Evolutionary conservation across 768 basidiomycete genomes (phyloP).

Genomic region (Hypholoma fasciculare): DNA sequence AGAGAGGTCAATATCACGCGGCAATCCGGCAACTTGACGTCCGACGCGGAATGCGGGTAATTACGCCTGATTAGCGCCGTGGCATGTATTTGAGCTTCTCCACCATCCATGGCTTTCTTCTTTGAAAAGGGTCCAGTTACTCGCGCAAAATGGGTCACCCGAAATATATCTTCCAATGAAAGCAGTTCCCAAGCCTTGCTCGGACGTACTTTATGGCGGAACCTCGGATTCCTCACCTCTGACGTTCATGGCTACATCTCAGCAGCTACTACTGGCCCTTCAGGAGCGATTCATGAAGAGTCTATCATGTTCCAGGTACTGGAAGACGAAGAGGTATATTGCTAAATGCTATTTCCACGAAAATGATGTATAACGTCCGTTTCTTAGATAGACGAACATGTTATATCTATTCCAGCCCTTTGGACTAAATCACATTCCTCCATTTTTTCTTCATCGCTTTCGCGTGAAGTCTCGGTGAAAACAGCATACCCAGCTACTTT

Average conservation of each 20-base stretch:
- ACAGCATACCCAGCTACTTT: slow-evolving; percentile 22
- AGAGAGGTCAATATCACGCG: not conserved
- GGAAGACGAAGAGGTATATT: slow-evolving; percentile 36
- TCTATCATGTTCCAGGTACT: slow-evolving; percentile 33
- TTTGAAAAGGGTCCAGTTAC: slow-evolving; percentile 19
- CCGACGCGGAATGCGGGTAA: slow-evolving; percentile 1
- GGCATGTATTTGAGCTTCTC: not conserved
- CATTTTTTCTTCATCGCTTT: slow-evolving; percentile 6
- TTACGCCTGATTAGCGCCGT: not conserved
- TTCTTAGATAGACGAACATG: slow-evolving; percentile 26
- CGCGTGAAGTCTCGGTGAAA: slow-evolving; percentile 11
- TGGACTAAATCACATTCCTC: slow-evolving; percentile 30
- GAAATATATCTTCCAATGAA: not conserved
- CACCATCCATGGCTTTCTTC: slow-evolving; percentile 26
- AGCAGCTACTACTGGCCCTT: slow-evolving; percentile 7
- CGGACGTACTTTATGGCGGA: slow-evolving; percentile 14
- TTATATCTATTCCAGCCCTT: slow-evolving; percentile 37
- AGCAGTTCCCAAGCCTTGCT: slow-evolving; percentile 7
- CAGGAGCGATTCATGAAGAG: not conserved
- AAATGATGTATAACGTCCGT: not conserved
- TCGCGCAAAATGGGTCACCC: slow-evolving; percentile 11
- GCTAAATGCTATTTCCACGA: not conserved
- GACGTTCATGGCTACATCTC: slow-evolving; percentile 11
- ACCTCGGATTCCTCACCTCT: slow-evolving; percentile 1
- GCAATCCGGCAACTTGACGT: slow-evolving; percentile 6